Conservation (phyloP, 306 rosid genomes). For the Citrullus amarus region DNA sequence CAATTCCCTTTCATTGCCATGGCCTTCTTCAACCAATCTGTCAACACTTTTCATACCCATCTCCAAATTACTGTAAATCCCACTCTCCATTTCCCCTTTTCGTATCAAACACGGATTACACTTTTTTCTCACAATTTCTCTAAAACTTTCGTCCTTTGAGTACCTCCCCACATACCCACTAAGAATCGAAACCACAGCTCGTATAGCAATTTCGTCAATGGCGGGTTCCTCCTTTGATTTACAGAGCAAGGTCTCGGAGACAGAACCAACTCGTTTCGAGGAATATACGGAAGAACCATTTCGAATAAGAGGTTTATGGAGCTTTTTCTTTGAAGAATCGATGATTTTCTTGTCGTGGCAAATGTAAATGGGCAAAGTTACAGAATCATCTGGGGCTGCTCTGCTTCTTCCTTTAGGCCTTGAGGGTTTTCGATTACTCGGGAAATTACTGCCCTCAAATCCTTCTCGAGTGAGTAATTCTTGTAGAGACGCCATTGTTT, state of each 20-base stretch:
- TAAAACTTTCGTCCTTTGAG: constrained; percentile 35
- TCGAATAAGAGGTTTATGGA: neutral
- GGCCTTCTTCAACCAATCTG: constrained; percentile 31
- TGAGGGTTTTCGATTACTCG: constrained; percentile 8
- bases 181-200: constrained; percentile 54
- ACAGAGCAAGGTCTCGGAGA: constrained; percentile 25
- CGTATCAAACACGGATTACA: constrained; percentile 40
- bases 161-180: constrained; percentile 56
- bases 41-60: constrained; percentile 37
- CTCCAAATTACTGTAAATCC: constrained; percentile 31
- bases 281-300: constrained; percentile 29
- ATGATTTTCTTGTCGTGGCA: constrained; percentile 25
- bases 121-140: constrained; percentile 31
- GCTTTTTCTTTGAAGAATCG: constrained; percentile 17
- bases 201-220: constrained; percentile 46
- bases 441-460: constrained; percentile 10
- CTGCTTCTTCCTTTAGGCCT: constrained; percentile 13
- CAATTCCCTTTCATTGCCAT: constrained; percentile 22
- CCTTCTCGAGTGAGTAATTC: constrained; percentile 58
- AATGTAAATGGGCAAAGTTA: constrained; percentile 25
- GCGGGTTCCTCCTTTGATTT: constrained; percentile 33
- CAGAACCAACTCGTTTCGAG: constrained; percentile 26
- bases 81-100: constrained; percentile 20
- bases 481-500: constrained; percentile 47
- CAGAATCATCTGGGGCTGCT: constrained; percentile 13